Evolutionary conservation across 2,329 filamentous ascomycete genomes (phyloP).

Genomic region (Ophiostoma ulmi): DNA sequence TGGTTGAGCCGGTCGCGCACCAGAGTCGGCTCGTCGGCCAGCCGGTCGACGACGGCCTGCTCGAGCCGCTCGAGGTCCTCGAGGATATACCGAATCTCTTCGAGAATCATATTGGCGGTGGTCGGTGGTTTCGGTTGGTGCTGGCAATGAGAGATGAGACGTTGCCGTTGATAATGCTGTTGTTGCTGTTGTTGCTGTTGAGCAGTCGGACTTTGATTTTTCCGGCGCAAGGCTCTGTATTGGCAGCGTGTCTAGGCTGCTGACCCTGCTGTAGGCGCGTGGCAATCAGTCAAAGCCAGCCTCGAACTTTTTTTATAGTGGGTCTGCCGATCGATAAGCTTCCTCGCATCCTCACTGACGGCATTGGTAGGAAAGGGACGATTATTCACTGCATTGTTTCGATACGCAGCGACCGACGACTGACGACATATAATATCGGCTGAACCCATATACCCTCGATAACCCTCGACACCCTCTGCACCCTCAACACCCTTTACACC

Average conservation of each 20-base stretch:
- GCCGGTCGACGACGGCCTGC: slow-evolving; percentile 84
- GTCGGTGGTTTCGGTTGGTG: neutral
- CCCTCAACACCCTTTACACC: neutral
- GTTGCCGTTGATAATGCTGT: neutral
- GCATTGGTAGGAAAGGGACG: neutral
- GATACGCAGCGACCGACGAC: neutral
- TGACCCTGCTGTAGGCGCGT: neutral
- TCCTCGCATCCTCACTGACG: slow-evolving; percentile 3
- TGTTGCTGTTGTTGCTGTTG: neutral
- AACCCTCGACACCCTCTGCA: neutral
- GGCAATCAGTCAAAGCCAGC: slow-evolving; percentile 1
- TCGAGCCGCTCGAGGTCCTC: slow-evolving; percentile 96
- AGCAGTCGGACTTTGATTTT: slow-evolving; percentile 16
- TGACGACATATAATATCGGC: neutral
- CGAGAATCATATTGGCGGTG: slow-evolving; percentile 62
- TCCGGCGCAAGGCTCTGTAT: slow-evolving; percentile 23
- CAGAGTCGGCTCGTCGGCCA: slow-evolving; percentile 85
- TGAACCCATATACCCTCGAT: neutral
- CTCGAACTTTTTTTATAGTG: slow-evolving; percentile 23
- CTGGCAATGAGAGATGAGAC: neutral
- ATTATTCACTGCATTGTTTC: neutral
- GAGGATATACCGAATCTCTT: slow-evolving; percentile 89
- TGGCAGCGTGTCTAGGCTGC: neutral
- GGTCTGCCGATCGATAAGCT: slow-evolving; percentile 8
- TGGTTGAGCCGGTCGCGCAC: slow-evolving; percentile 83